Conservation (phyloP, 441 rosid genomes). For the Brassica hybrid region DNA sequence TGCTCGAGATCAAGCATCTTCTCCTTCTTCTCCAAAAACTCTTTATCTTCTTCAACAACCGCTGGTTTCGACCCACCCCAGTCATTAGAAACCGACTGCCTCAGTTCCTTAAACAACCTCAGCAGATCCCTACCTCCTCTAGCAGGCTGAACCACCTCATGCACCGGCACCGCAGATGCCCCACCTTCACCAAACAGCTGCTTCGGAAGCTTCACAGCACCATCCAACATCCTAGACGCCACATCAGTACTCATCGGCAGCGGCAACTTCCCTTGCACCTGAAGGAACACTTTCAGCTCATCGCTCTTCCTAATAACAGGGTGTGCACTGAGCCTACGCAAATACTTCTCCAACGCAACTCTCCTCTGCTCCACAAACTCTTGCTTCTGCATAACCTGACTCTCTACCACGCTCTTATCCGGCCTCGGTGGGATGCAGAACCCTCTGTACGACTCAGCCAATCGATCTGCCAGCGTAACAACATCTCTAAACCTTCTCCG, state of each 20-base stretch:
- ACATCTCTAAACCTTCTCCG: constrained; percentile 79
- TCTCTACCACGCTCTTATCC: constrained; percentile 85
- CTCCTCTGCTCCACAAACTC: constrained; percentile 91
- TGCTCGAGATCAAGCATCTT: constrained; percentile 79
- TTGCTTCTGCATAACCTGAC: constrained; percentile 94
- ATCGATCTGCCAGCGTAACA: constrained; percentile 74
- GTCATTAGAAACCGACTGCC: constrained; percentile 77
- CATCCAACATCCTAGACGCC: constrained; percentile 91
- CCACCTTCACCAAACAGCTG: constrained; percentile 77
- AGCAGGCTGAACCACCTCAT: constrained; percentile 83
- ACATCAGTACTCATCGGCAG: constrained; percentile 73
- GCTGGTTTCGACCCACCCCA: constrained; percentile 81
- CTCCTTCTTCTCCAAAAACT: constrained; percentile 79
- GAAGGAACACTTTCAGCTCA: constrained; percentile 76
- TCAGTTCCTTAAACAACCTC: constrained; percentile 88
- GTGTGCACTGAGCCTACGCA: constrained; percentile 71
- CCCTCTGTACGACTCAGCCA: constrained; percentile 79
- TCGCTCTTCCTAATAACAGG: constrained; percentile 77
- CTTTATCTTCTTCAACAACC: constrained; percentile 85
- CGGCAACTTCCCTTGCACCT: constrained; percentile 76
- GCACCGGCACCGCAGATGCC: constrained; percentile 52
- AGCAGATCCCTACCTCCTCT: constrained; percentile 84
- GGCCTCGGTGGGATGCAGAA: constrained; percentile 83
- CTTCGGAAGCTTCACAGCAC: constrained; percentile 77
- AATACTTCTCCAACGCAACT: constrained; percentile 77